Evolutionary conservation across 208 protist species (phyloP).

Genomic region (Angomonas desouzai): DNA sequence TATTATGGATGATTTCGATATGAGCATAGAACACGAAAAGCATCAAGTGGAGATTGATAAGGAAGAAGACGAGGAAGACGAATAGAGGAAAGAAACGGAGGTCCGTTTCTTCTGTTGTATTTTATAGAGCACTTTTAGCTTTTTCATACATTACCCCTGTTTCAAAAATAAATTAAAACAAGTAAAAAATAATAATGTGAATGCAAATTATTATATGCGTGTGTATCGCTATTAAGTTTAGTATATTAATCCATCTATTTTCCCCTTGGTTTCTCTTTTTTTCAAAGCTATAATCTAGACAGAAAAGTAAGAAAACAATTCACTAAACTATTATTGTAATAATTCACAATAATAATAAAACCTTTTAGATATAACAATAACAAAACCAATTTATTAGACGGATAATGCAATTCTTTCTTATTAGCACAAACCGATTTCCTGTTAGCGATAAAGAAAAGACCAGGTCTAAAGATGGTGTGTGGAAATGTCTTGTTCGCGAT

Average conservation of each 20-base stretch:
- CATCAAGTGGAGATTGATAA: constrained; percentile 79
- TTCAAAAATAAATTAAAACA: no score
- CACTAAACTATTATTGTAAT: no score
- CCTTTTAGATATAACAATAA: no score
- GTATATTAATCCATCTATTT: constrained; percentile 1
- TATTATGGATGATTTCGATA: constrained; percentile 87
- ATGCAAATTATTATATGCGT: no score
- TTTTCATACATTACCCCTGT: no score
- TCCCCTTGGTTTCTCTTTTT: constrained; percentile 14
- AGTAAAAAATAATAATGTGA: no score
- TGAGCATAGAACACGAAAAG: constrained; percentile 82
- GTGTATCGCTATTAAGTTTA: no score
- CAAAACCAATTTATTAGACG: no score
- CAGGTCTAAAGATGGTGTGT: not conserved
- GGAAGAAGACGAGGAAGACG: constrained; percentile 53
- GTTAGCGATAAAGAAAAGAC: not conserved
- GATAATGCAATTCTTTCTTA: constrained; percentile 1
- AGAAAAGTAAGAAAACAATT: no score
- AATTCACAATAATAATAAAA: no score
- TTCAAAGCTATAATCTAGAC: constrained; percentile 2
- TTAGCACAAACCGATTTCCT: constrained; percentile 1
- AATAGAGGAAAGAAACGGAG: constrained; percentile 49
- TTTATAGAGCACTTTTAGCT: constrained; percentile 7
- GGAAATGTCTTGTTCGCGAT: constrained; percentile 13
- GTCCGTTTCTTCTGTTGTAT: no score